Evolutionary conservation across 2,329 filamentous ascomycete species (phyloP).

Genomic region (Ascochyta rabiei): DNA sequence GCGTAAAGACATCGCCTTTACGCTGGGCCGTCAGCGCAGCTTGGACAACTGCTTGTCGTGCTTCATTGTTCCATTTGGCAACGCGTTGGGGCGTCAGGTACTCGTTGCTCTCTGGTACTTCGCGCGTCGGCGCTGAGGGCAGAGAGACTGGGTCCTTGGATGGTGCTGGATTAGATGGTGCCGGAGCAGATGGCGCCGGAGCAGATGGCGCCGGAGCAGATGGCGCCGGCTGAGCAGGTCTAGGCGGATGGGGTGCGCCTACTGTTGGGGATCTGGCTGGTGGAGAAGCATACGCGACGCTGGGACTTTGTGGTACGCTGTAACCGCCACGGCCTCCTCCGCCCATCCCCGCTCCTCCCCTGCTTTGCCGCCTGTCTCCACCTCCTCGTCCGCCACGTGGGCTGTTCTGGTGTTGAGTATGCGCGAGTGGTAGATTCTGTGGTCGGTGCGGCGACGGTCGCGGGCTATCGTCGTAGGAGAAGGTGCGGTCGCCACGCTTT

Average conservation of each 20-base stretch:
- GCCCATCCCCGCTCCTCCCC: conserved; percentile 31
- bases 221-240: conserved; percentile 27
- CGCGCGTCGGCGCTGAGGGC: conserved; percentile 16
- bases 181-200: conserved; percentile 24
- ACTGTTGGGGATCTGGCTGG: conserved; percentile 40
- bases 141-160: conserved; percentile 45
- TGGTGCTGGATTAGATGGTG: conserved; percentile 23
- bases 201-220: conserved; percentile 22
- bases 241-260: conserved; percentile 23
- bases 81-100: conserved; percentile 75
- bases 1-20: conserved; percentile 70
- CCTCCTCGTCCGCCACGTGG: conserved; percentile 38
- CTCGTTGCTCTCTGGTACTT: conserved; percentile 69
- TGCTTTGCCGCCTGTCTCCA: conserved; percentile 23
- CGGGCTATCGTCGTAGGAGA: conserved; percentile 50
- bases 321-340: conserved; percentile 38
- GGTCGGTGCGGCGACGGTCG: conserved; percentile 60
- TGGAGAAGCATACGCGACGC: conserved; percentile 37
- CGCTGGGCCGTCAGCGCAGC: conserved; percentile 68
- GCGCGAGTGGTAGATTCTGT: conserved; percentile 58
- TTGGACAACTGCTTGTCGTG: conserved; percentile 70
- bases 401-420: conserved; percentile 51
- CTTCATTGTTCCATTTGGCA: conserved; percentile 69
- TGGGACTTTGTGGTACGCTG: conserved; percentile 41
- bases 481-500: conserved; percentile 58